Evolutionary conservation across 2,329 filamentous ascomycete genomes (phyloP).

Genomic region (Aureobasidium sp.): DNA sequence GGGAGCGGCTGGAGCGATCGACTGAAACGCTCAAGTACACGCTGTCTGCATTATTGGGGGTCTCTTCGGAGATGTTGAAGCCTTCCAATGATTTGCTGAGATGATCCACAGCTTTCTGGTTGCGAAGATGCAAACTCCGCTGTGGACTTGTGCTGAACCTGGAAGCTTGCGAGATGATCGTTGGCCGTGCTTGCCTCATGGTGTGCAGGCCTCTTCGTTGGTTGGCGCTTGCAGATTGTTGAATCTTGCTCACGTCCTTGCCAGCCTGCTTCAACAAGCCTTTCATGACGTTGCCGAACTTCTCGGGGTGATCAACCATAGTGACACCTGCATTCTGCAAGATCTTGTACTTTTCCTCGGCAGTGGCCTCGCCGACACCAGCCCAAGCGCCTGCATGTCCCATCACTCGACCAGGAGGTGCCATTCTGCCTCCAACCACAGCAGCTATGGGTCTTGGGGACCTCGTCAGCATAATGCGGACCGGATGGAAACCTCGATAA

Average conservation of each 20-base stretch:
- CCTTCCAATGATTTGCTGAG: conserved; percentile 38
- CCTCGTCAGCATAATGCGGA: conserved; percentile 17
- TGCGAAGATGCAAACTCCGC: conserved; percentile 48
- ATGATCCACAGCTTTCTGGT: conserved; percentile 47
- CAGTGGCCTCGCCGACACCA: conserved; percentile 56
- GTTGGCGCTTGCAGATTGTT: neutral
- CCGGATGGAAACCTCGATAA: neutral
- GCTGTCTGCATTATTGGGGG: conserved; percentile 24
- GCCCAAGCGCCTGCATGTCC: conserved; percentile 71
- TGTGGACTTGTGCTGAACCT: conserved; percentile 28
- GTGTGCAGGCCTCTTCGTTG: conserved; percentile 39
- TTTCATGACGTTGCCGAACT: conserved; percentile 63
- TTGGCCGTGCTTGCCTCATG: conserved; percentile 26
- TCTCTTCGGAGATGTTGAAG: conserved; percentile 25
- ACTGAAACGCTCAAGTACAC: conserved; percentile 54
- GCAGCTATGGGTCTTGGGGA: conserved; percentile 58
- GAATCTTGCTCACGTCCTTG: conserved; percentile 32
- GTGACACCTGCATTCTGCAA: conserved; percentile 59
- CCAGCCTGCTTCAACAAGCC: conserved; percentile 44
- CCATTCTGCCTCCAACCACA: conserved; percentile 58
- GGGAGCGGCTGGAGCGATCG: conserved; percentile 53
- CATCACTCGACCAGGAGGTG: conserved; percentile 60
- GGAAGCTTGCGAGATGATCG: neutral
- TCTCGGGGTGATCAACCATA: conserved; percentile 67
- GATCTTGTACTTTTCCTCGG: conserved; percentile 56